These are phyloP conservation scores for Rhipidocladum racemiflorum DNA, from an alignment of 176 grass and related monocot species.

Conservation along the genomic window DNA sequence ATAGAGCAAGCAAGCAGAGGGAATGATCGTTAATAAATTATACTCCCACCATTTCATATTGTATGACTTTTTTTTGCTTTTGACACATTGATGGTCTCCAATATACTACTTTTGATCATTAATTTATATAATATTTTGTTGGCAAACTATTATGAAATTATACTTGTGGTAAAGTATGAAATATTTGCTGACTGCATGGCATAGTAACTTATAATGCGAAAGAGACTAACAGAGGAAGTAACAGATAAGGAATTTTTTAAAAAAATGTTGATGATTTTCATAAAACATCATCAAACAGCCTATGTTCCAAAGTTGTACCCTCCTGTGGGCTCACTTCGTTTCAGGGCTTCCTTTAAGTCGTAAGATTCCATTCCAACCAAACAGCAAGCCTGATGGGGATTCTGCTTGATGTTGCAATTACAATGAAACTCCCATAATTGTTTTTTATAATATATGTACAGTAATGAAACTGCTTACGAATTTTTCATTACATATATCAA, in stretches of 20 bases:
- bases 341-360: background rate
- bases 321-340: background rate
- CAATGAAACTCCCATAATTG: background rate
- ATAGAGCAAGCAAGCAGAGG: background rate
- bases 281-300: background rate
- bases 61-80: background rate
- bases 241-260: background rate
- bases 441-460: background rate
- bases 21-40: background rate
- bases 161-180: background rate
- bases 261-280: background rate
- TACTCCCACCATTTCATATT: background rate
- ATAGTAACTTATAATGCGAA: background rate
- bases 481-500: background rate
- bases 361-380: background rate
- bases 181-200: background rate
- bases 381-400: background rate
- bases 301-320: background rate
- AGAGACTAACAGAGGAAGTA: background rate
- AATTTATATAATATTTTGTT: background rate
- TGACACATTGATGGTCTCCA: background rate
- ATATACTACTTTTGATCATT: background rate
- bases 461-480: background rate
- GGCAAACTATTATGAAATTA: background rate
- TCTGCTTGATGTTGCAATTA: background rate